Percentiles rank a stretch among this genome's conserved stretches.
Evolutionary conservation across 2,329 filamentous ascomycete genomes (phyloP).

Genomic region (Colletotrichum abscissum): DNA sequence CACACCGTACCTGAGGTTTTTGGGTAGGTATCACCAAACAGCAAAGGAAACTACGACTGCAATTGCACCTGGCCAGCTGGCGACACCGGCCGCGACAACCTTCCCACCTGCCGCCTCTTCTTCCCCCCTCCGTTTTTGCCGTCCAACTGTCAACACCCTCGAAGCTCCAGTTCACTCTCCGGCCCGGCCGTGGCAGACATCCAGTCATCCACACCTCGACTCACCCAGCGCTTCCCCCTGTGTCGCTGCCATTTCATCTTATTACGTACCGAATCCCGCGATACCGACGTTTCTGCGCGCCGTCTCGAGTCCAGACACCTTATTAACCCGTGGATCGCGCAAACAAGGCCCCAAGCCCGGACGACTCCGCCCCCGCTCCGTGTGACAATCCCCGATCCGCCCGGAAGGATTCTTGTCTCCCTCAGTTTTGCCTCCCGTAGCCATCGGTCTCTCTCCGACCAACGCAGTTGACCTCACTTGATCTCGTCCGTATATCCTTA

Average conservation of each 20-base stretch:
- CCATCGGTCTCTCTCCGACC: background rate
- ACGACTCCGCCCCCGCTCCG: constrained; percentile 15
- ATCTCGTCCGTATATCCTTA: background rate
- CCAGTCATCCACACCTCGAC: background rate
- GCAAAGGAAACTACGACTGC: background rate
- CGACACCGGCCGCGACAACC: background rate
- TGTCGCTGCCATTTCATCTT: background rate
- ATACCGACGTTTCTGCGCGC: background rate
- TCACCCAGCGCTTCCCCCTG: background rate
- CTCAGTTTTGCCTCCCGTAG: background rate
- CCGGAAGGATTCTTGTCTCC: constrained; percentile 16
- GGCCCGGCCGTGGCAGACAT: background rate
- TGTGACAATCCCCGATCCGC: constrained; percentile 21
- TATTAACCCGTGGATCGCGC: background rate
- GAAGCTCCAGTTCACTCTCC: background rate
- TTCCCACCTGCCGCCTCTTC: background rate
- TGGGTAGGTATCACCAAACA: background rate
- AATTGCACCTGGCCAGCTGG: constrained; percentile 15
- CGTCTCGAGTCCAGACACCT: background rate
- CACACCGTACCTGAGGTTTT: background rate
- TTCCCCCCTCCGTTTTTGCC: background rate
- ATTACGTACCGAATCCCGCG: constrained; percentile 24
- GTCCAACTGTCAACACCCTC: background rate
- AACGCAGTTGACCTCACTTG: background rate
- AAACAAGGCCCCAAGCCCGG: background rate